Conservation (phyloP, 164 flowering plant genomes). For the Umbilicus rupestris region DNA sequence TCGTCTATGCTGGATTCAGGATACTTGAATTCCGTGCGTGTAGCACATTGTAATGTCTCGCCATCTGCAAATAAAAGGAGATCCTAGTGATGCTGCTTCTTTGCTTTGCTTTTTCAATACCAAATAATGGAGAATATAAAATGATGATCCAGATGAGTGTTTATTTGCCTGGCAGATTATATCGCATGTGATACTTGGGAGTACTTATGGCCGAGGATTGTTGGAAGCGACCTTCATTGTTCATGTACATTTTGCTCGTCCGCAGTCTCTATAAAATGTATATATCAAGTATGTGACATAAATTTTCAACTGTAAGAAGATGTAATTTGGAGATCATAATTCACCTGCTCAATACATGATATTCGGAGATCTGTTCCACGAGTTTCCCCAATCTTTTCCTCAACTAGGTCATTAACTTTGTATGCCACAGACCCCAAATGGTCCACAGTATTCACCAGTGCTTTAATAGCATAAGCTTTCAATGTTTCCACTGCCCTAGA, state of each 20-base stretch:
- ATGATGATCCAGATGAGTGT: not conserved
- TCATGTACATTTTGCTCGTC: constrained; percentile 64
- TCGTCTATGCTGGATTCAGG: constrained; percentile 41
- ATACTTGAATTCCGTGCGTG: constrained; percentile 29
- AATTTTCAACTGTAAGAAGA: not conserved
- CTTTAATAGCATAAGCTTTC: constrained; percentile 84
- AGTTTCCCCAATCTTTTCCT: constrained; percentile 79
- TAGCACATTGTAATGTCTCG: constrained; percentile 41
- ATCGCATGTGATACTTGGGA: constrained; percentile 76
- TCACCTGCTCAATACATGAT: constrained; percentile 84
- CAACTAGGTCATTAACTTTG: constrained; percentile 62
- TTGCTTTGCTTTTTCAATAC: not conserved
- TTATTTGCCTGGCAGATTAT: constrained; percentile 65
- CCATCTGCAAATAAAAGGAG: constrained; percentile 31
- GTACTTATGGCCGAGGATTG: constrained; percentile 60
- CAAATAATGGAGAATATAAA: not conserved
- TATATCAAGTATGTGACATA: not conserved
- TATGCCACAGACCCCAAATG: constrained; percentile 83
- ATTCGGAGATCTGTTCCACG: constrained; percentile 56
- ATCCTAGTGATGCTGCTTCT: not conserved
- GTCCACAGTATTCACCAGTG: constrained; percentile 85
- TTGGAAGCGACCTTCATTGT: constrained; percentile 64
- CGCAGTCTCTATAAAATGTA: constrained; percentile 45
- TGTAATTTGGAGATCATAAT: not conserved
- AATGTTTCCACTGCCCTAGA: constrained; percentile 71